These are phyloP conservation scores for Neonectria sp. DNA, from an alignment of 2,329 filamentous ascomycete species.

Conservation along the genomic window DNA sequence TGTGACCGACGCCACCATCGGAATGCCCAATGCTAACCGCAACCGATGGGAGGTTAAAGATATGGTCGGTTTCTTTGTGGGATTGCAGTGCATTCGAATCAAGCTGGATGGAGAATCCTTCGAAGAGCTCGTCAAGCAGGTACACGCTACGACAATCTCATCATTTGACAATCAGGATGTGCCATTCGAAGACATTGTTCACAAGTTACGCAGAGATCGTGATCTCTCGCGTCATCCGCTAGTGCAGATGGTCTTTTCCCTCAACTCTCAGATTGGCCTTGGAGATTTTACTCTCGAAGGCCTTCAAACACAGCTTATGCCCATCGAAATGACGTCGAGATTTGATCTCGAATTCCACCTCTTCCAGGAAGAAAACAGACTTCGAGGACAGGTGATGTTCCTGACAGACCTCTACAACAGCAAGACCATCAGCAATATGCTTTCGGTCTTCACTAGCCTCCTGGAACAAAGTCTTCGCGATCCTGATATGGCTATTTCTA, in stretches of 20 bases:
- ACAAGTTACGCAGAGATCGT: slow-evolving; percentile 18
- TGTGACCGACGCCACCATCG: slow-evolving; percentile 37
- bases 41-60: slow-evolving; percentile 33
- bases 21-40: slow-evolving; percentile 36
- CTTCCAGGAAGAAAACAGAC: slow-evolving; percentile 24
- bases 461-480: slow-evolving; percentile 29
- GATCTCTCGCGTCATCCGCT: slow-evolving; percentile 35
- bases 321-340: not conserved
- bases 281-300: slow-evolving; percentile 25
- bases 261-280: slow-evolving; percentile 34
- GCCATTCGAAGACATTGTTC: slow-evolving; percentile 42
- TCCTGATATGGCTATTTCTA: slow-evolving; percentile 16
- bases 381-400: slow-evolving; percentile 28
- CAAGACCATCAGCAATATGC: slow-evolving; percentile 34
- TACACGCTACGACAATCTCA: slow-evolving; percentile 15
- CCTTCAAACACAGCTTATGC: slow-evolving; percentile 20
- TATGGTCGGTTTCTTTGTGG: slow-evolving; percentile 41
- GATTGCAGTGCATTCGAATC: slow-evolving; percentile 41
- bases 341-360: slow-evolving; percentile 46
- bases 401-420: slow-evolving; percentile 36
- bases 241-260: slow-evolving; percentile 36
- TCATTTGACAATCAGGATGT: slow-evolving; percentile 43
- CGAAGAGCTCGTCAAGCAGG: slow-evolving; percentile 35
- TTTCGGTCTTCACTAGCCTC: slow-evolving; percentile 34
- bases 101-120: slow-evolving; percentile 34